Percentiles rank a stretch among this genome's conserved stretches.
Conservation (phyloP, 257 asterid genomes). For the Paulownia fortunei region DNA sequence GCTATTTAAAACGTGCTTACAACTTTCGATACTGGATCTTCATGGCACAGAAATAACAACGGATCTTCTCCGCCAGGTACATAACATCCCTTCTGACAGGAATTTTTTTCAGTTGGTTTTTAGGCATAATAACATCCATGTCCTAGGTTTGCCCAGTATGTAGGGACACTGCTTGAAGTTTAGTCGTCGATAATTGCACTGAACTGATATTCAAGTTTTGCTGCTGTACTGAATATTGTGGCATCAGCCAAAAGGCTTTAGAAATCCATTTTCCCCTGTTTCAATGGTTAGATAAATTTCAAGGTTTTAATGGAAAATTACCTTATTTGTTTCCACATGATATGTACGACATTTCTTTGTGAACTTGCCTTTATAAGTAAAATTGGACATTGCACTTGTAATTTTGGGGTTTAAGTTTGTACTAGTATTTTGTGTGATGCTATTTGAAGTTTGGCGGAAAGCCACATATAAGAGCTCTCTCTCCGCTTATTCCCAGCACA, state of each 20-base stretch:
- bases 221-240: not conserved
- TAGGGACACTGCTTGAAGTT: not conserved
- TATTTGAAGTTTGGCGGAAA: not conserved
- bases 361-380: not conserved
- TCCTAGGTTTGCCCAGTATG: not conserved
- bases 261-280: not conserved
- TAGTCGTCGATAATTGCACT: not conserved
- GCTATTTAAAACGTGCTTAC: slow-evolving; percentile 63
- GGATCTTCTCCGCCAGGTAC: slow-evolving; percentile 81
- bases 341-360: not conserved
- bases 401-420: not conserved
- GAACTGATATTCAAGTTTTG: not conserved
- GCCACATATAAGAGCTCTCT: not conserved
- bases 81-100: not conserved
- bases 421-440: not conserved
- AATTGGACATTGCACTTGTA: not conserved
- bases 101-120: not conserved
- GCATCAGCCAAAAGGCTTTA: not conserved
- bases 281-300: not conserved
- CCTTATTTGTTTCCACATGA: not conserved
- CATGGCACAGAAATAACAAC: slow-evolving; percentile 86
- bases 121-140: not conserved
- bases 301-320: not conserved
- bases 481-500: not conserved
- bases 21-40: slow-evolving; percentile 84